Conservation (phyloP, 2,329 filamentous ascomycete genomes). For the Diaporthe caulivora region DNA sequence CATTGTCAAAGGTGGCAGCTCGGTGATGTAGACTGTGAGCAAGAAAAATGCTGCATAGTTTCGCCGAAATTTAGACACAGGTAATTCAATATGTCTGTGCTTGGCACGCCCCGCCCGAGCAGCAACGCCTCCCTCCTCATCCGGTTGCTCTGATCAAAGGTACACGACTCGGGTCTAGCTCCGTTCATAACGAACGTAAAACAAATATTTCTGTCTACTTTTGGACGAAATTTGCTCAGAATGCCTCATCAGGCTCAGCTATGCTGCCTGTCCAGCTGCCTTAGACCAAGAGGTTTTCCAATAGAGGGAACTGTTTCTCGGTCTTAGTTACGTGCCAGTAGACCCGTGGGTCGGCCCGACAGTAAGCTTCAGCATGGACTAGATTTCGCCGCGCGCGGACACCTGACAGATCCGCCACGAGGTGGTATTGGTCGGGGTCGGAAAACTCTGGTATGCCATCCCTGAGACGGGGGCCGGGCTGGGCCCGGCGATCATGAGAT, state of each 20-base stretch:
- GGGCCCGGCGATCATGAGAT: slow-evolving; percentile 7
- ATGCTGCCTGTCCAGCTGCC: background rate
- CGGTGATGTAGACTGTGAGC: too few species aligned
- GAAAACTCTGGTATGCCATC: background rate
- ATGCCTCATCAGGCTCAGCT: background rate
- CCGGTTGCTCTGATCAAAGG: background rate
- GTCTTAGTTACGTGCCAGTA: background rate
- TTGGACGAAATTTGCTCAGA: background rate
- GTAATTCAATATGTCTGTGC: background rate
- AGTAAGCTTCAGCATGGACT: background rate
- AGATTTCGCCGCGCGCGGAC: background rate
- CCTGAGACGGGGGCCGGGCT: background rate
- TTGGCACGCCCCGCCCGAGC: background rate
- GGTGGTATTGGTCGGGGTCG: background rate
- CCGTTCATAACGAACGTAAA: background rate
- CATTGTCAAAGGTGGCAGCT: accelerated
- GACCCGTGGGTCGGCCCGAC: background rate
- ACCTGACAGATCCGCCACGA: background rate
- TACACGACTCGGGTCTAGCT: background rate
- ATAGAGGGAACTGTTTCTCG: background rate
- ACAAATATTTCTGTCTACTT: background rate
- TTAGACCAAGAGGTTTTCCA: background rate
- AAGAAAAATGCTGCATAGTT: background rate
- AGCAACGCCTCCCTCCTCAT: background rate
- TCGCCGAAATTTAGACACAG: background rate